Percentiles rank a stretch among this genome's conserved stretches.
Evolutionary conservation across 2,329 filamentous ascomycete species (phyloP).

Genomic region (Aciculosporium take): DNA sequence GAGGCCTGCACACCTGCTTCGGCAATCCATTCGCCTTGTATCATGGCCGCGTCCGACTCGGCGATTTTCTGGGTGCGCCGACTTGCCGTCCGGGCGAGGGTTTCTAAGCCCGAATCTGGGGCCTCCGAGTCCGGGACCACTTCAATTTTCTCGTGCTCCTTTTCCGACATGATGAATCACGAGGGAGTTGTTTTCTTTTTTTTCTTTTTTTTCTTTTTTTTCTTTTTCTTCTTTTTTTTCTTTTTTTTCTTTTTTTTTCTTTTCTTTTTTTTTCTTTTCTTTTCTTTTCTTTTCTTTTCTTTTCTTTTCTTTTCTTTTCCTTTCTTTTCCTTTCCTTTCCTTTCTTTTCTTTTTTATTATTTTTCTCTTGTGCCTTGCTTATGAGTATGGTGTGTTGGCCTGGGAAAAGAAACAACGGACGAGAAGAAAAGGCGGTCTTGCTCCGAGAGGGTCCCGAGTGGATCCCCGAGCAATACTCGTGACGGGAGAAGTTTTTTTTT

Average conservation of each 20-base stretch:
- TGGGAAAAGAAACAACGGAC: neutral
- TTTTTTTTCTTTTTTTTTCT: too few species aligned
- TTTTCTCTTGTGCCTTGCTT: neutral
- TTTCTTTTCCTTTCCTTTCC: neutral
- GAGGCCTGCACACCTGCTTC: constrained; percentile 3
- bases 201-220: neutral
- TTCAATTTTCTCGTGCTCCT: neutral
- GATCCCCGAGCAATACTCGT: neutral
- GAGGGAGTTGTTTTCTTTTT: neutral
- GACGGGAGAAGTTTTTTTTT: too few species aligned
- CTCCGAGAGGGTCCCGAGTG: neutral
- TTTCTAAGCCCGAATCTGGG: constrained; percentile 1
- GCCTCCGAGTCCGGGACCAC: neutral
- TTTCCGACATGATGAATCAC: neutral
- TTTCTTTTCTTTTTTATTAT: neutral
- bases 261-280: neutral
- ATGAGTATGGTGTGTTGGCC: neutral
- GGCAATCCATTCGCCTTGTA: constrained; percentile 5
- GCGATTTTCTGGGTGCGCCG: constrained; percentile 3
- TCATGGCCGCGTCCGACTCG: constrained; percentile 5
- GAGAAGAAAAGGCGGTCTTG: neutral
- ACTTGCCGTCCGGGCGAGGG: constrained; percentile 1
- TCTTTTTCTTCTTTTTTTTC: neutral
- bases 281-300: neutral
- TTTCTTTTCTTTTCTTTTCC: too few species aligned